phyloP scores from a whole-genome alignment of 225 moss, liverwort and hornwort genomes.

The Physcomitrium patens region DNA sequence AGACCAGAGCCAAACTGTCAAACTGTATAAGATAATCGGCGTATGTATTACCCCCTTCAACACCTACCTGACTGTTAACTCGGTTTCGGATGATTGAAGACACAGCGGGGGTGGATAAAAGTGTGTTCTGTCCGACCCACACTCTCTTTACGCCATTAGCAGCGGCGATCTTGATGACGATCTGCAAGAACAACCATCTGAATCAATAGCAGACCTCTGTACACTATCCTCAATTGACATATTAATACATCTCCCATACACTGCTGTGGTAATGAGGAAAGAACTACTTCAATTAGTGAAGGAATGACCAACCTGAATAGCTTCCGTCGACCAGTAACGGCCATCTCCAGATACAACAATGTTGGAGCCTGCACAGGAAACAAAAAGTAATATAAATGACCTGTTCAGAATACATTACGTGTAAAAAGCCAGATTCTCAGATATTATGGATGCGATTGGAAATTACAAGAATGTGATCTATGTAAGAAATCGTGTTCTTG shows the following conservation, averaged over 20 bases:
- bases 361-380: constrained; percentile 58
- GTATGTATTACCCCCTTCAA: background rate
- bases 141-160: constrained; percentile 73
- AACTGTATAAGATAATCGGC: background rate
- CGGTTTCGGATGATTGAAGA: constrained; percentile 74
- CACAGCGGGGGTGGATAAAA: constrained; percentile 93
- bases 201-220: background rate
- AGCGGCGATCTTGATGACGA: constrained; percentile 81
- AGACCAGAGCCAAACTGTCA: background rate
- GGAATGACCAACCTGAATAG: constrained; percentile 61
- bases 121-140: constrained; percentile 79
- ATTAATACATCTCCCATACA: background rate
- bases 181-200: constrained; percentile 37
- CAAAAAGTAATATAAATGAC: background rate
- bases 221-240: background rate
- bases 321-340: constrained; percentile 80
- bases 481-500: no score
- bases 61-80: constrained; percentile 56
- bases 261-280: background rate
- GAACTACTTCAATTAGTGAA: background rate
- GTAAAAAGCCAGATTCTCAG: background rate
- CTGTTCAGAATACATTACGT: background rate
- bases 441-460: no score
- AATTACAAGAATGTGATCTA: no score
- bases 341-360: constrained; percentile 94